A percentile compares a stretch with the other conserved stretches of the same genome.
phyloP scores from a whole-genome alignment of 805 yeast species.

The Schwanniomyces yamadae region DNA sequence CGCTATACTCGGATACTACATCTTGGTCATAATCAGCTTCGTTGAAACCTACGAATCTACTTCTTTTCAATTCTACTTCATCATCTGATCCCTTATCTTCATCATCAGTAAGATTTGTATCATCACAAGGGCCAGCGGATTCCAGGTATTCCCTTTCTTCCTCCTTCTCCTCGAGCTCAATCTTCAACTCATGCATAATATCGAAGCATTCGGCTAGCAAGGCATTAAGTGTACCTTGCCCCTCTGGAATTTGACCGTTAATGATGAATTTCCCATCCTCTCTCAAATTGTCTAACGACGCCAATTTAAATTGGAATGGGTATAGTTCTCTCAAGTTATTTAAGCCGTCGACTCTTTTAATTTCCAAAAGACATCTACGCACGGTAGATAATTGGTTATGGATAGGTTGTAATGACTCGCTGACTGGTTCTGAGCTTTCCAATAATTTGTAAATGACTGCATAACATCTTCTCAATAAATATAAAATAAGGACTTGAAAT shows the following conservation, averaged over 20 bases:
- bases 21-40: conserved; percentile 47
- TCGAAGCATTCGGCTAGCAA: conserved; percentile 92
- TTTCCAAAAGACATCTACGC: conserved; percentile 82
- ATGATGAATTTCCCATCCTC: conserved; percentile 90
- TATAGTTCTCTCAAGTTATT: conserved; percentile 84
- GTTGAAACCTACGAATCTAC: conserved; percentile 41
- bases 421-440: conserved; percentile 92
- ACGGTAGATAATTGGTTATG: conserved; percentile 94
- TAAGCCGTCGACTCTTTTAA: conserved; percentile 90
- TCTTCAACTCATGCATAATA: conserved; percentile 83
- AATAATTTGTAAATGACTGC: conserved; percentile 85
- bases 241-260: conserved; percentile 90
- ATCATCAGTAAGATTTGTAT: conserved; percentile 22
- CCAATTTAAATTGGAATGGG: conserved; percentile 93
- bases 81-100: conserved; percentile 39
- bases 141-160: conserved; percentile 20
- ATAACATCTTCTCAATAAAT: conserved; percentile 84
- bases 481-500: conserved; percentile 54
- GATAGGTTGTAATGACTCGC: conserved; percentile 88
- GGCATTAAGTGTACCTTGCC: conserved; percentile 94
- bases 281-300: conserved; percentile 82
- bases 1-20: conserved; percentile 26
- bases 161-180: conserved; percentile 72
- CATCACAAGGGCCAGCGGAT: conserved; percentile 9
- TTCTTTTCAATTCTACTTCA: conserved; percentile 45